Conservation (phyloP, 169 alveolate species). For the Condylostoma magnum region DNA sequence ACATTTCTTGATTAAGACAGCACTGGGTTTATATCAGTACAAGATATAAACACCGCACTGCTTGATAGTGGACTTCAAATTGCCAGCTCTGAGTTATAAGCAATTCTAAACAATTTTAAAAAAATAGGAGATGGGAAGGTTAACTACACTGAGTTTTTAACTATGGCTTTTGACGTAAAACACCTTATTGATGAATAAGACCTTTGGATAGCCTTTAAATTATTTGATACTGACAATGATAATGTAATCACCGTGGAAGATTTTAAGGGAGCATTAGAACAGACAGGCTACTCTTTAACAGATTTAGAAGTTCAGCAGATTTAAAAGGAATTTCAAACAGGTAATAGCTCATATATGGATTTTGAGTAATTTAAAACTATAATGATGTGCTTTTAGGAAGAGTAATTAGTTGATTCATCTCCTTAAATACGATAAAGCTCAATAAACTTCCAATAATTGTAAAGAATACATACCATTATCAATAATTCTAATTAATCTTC, state of each 20-base stretch:
- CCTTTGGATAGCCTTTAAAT: constrained; percentile 62
- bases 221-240: constrained; percentile 56
- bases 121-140: constrained; percentile 55
- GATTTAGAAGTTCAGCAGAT: constrained; percentile 20
- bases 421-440: too few species aligned
- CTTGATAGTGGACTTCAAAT: neutral
- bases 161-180: constrained; percentile 55
- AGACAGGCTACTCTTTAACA: neutral
- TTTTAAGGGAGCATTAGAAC: constrained; percentile 19
- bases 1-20: constrained; percentile 36
- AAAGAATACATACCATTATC: too few species aligned
- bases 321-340: too few species aligned
- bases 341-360: too few species aligned
- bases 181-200: constrained; percentile 39
- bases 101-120: constrained; percentile 38
- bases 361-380: too few species aligned
- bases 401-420: too few species aligned
- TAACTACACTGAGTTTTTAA: constrained; percentile 68
- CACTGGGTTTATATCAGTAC: constrained; percentile 37
- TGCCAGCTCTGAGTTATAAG: neutral
- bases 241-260: constrained; percentile 65
- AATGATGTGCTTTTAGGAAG: too few species aligned
- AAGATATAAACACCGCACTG: constrained; percentile 30
- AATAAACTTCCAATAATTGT: too few species aligned
- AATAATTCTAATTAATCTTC: too few species aligned